These are phyloP conservation scores for Leishmania turanica DNA, from an alignment of 208 protist species.

Conservation along the genomic window DNA sequence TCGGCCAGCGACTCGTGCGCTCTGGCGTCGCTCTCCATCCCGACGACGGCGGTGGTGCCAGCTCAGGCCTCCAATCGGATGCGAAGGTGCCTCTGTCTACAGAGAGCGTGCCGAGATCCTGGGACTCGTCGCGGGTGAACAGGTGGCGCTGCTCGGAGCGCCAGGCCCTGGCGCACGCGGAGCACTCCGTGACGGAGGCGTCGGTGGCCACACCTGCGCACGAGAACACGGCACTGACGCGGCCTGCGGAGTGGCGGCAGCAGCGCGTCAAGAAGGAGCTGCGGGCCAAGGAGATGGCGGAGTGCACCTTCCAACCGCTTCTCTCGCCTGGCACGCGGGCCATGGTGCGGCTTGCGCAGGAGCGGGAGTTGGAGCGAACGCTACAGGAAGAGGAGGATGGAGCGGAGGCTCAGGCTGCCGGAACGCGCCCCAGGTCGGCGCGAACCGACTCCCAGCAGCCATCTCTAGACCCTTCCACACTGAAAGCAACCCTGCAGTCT, in stretches of 20 bases:
- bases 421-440: background rate
- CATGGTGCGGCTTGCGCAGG: conserved; percentile 41
- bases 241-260: conserved; percentile 8
- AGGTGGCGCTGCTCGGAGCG: background rate
- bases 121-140: conserved; percentile 4
- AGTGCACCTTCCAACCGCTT: conserved; percentile 81
- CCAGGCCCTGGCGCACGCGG: background rate
- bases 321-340: conserved; percentile 60
- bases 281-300: conserved; percentile 47
- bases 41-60: background rate
- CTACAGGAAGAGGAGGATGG: conserved; percentile 3
- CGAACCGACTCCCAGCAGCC: background rate
- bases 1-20: background rate
- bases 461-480: conserved; percentile 1
- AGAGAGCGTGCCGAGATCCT: background rate
- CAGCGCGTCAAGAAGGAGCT: conserved; percentile 42
- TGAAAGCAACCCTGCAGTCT: conserved; percentile 24
- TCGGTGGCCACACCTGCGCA: background rate
- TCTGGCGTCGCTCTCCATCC: background rate
- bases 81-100: background rate
- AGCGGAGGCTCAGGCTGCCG: background rate
- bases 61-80: background rate
- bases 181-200: background rate
- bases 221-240: background rate
- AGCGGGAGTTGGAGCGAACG: conserved; percentile 21